These are phyloP conservation scores for Pythium monospermum DNA, from an alignment of 352 stramenopile genomes.

Conservation along the genomic window DNA sequence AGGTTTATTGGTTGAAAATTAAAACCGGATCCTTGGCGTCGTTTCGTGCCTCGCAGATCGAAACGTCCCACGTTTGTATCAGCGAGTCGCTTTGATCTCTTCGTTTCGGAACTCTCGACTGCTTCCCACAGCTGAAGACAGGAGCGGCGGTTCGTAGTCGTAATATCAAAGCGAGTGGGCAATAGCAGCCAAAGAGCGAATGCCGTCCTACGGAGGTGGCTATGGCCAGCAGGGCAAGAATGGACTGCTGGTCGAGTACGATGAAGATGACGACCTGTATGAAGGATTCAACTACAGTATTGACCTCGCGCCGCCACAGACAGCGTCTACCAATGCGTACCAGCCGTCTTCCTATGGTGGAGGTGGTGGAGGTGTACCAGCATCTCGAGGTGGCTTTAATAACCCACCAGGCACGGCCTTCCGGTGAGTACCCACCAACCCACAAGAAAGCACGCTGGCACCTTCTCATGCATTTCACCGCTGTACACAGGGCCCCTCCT, in stretches of 20 bases:
- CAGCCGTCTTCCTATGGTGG: constrained; percentile 51
- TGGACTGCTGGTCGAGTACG: constrained; percentile 59
- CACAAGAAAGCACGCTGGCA: not conserved
- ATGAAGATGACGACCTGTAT: constrained; percentile 87
- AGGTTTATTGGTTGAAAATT: no score
- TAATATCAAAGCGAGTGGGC: no score
- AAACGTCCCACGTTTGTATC: no score
- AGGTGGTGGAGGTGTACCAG: constrained; percentile 26
- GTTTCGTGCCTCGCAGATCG: no score
- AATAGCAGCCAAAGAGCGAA: no score
- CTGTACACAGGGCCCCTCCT: constrained; percentile 38
- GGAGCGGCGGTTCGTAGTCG: not conserved
- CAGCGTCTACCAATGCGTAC: constrained; percentile 50
- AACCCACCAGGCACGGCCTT: constrained; percentile 68
- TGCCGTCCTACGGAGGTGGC: constrained; percentile 27
- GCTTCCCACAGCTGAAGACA: no score
- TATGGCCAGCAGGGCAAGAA: constrained; percentile 51
- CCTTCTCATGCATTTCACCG: not conserved
- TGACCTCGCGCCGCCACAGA: constrained; percentile 70
- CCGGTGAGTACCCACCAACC: constrained; percentile 26
- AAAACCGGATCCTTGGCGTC: no score
- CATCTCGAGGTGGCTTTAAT: constrained; percentile 60
- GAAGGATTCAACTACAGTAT: constrained; percentile 90
- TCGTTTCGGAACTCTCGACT: no score
- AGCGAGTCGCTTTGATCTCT: no score